Evolutionary conservation across 2,329 filamentous ascomycete genomes (phyloP), one percentile per base, ranked within the genome.

Genomic region (Cladophialophora chaetospira): DNA sequence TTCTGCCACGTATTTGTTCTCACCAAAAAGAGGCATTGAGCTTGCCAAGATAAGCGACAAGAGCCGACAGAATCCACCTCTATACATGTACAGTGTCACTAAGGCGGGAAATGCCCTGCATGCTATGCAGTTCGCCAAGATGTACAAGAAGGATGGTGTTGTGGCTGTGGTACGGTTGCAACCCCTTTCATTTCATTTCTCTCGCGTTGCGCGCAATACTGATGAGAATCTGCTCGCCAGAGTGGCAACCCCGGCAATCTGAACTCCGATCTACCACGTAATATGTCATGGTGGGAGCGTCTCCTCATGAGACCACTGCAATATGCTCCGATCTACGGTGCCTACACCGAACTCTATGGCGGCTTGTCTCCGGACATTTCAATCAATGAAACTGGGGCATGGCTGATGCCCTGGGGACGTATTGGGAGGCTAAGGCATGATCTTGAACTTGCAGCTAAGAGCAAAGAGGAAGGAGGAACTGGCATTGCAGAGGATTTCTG

Each of bases 311-410:
- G 58, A 1, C 57, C 59, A 5, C 29, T 71, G 3, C 56, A 71
- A 2, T 66, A 74, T 46, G 66, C 68, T 11, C 62, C 72, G 1
- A 62, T 57, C 3, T 62, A 68, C 26, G 79, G 79, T 0, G 78
- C 77, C 0, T 81, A 79, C 62, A 79, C 79, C 0, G 72, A 77
- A 54, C 61, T 82, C 0, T 82, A 72, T 55, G 74, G 78, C 1
- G 78, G 71, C 0, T 67, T 78, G 25, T 77, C 77, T 0, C 72
- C 74, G 0, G 70, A 78, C 0, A 67, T 81, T 3, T 77, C 71
- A 0, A 35, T 71, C 1, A 74, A 74, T 29, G 71, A 73, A 10
- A 63, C 58, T 9, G 65, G 66, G 3, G 42, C 40, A 23, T 68
- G 62, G 23, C 53, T 70, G 33, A 53, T 60, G 29, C 65, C 66